Base-by-base conservation (phyloP, 805 yeast species). In the Sugiyamaella smithiae region DNA sequence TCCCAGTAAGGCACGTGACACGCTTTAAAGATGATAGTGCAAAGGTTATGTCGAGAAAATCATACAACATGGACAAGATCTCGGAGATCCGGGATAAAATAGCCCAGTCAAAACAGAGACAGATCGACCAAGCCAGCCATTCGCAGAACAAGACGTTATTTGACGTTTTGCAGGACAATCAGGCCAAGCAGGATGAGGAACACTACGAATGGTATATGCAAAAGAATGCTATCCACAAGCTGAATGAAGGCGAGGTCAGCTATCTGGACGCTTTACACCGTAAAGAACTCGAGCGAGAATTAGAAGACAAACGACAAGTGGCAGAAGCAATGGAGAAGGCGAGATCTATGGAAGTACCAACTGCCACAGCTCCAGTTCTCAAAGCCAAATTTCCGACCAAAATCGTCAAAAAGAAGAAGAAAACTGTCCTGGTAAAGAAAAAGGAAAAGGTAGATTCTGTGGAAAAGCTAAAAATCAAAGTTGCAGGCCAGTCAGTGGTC, bases 201-300 rank as follows among this genome's bases (percentile, higher is more conserved):
- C 38, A 35, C 22, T 35, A 35, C 22, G 22, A 35, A 12, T 35
- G 38, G 38, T 35, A 35, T 7, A 35, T 35, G 38, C 38, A 35
- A 19, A 14, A 19, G 20, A 35, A 35, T 35, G 38, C 38, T 19
- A 35, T 35, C 38, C 38, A 35, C 38, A 14, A 35, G 22, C 38
- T 35, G 16, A 19, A 35, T 12, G 19, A 14, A 5, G 22, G 38
- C 19, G 38, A 35, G 22, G 22, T 35, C 12, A 16, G 16, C 4
- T 19, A 35, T 35, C 22, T 35, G 19, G 38, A 35, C 4, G 20
- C 12, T 12, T 19, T 35, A 20, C 20, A 19, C 5, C 22, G 22
- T 3, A 14, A 35, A 19, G 22, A 35, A 19, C 38, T 11, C 20
- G 38, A 35, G 22, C 19, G 9, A 4, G 38, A 35, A 7, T 16